Conservation (phyloP, 1,284 basidiomycete genomes). For the Earliella scabrosa region DNA sequence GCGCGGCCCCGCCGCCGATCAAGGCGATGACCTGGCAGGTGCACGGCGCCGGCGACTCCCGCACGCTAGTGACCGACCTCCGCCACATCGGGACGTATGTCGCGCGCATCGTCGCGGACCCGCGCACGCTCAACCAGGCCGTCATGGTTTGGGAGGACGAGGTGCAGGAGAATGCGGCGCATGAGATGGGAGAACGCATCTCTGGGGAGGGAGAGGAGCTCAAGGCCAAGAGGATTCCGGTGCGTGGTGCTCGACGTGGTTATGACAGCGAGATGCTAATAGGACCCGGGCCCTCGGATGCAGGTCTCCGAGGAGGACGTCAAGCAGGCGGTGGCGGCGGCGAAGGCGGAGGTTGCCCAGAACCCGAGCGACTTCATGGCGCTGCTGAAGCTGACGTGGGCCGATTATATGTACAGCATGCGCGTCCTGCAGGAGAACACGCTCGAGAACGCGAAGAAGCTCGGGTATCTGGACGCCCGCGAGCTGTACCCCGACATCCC, state of each 20-base stretch:
- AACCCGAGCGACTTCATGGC: no score
- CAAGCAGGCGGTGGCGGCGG: not conserved
- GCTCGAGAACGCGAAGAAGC: conserved; percentile 15
- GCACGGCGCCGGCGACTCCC: no score
- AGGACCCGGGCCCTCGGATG: no score
- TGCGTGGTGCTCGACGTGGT: no score
- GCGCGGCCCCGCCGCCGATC: not conserved
- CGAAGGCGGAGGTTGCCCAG: no score
- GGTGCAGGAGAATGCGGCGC: conserved; percentile 10
- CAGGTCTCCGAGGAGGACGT: no score
- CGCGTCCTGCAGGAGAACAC: conserved; percentile 21
- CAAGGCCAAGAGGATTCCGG: no score
- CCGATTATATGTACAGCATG: conserved; percentile 3
- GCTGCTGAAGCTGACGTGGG: conserved; percentile 13
- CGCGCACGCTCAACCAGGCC: conserved; percentile 20
- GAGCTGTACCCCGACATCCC: conserved; percentile 20
- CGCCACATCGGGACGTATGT: conserved; percentile 20
- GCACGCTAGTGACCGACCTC: not conserved
- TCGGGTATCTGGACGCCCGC: conserved; percentile 15
- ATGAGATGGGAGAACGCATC: not conserved
- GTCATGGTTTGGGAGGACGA: conserved; percentile 26
- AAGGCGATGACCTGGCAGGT: not conserved
- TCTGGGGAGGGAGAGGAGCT: conserved; percentile 3
- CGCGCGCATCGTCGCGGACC: conserved; percentile 4
- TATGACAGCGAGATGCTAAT: no score